Evolutionary conservation across 73 alveolate genomes (phyloP), one percentile per base, ranked within the genome.

Genomic region (Stentor coeruleus): DNA sequence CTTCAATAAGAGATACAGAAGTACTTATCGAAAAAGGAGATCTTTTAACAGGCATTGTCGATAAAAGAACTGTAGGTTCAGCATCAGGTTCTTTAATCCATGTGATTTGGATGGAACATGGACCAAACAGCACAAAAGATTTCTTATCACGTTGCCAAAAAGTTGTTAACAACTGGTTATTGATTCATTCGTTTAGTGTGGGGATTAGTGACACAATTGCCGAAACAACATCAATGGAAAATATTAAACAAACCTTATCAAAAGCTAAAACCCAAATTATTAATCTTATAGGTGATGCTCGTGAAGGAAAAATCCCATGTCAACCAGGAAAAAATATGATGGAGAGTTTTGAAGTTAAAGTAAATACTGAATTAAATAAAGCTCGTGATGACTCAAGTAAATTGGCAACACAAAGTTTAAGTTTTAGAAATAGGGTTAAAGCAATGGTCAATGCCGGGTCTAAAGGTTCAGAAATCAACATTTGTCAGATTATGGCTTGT

Each of bases 401-500:
- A 30, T 77, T 86, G 31, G 99, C 97, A 37, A 89, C 90, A 39
- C 85, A 95, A 76, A 81, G 97, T 55, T 80, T 96, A 83, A 92
- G 88, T 33, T 92, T 93, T 31, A 84, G 90, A 83, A 98, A 98
- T 87, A 93, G 97, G 84, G 91, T 98, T 84, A 93, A 90, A 86
- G 93, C 96, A 84, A 98, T 98, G 99, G 99, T 95, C 74, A 87
- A 94, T 86, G 99, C 99, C 3, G 99, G 99, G 3, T 87, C 97
- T 31, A 97, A 97, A 88, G 99, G 99, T 40, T 86, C 92, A 3
- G 86, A 94, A 26, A 89, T 95, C 38, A 96, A 96, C 92, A 87
- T 95, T 15, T 97, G 99, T 31, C 97, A 98, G 93, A 97, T 98
- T 83, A 97, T 98, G 88, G 99, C 99, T 73, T 97, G 99, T 74